Evolutionary conservation across 257 asterid species (phyloP).

Genomic region (Linderniella brevidens): DNA sequence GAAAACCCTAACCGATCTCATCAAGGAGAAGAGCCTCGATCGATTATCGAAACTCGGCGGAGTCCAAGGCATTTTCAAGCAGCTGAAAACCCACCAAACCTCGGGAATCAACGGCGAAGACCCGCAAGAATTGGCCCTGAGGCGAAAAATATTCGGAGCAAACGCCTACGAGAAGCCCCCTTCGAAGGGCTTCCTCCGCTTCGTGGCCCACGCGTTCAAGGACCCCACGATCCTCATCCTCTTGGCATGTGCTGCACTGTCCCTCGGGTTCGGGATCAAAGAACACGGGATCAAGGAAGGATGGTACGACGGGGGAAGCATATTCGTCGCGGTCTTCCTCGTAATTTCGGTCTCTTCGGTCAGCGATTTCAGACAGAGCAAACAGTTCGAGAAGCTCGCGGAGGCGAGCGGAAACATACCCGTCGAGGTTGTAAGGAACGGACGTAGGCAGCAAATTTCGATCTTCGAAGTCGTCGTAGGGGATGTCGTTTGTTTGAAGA

Average conservation of each 20-base stretch:
- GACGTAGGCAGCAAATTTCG: slow-evolving; percentile 6
- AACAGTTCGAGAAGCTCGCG: slow-evolving; percentile 9
- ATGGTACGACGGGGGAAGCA: slow-evolving; percentile 19
- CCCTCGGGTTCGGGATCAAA: slow-evolving; percentile 17
- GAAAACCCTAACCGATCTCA: too few relatives aligned
- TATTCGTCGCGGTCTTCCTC: slow-evolving; percentile 14
- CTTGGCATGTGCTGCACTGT: slow-evolving; percentile 13
- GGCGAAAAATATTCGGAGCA: too few relatives aligned
- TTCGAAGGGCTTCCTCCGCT: slow-evolving; percentile 4
- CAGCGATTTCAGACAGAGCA: slow-evolving; percentile 12
- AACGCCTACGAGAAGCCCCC: too few relatives aligned
- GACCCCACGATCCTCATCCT: slow-evolving; percentile 13
- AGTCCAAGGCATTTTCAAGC: too few relatives aligned
- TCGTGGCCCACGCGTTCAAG: slow-evolving; percentile 11
- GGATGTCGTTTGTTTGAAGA: slow-evolving; percentile 9
- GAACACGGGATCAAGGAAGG: slow-evolving; percentile 13
- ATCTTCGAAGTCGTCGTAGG: slow-evolving; percentile 11
- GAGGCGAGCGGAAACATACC: slow-evolving; percentile 6
- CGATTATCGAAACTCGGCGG: too few relatives aligned
- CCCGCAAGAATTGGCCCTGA: too few relatives aligned
- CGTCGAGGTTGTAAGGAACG: slow-evolving; percentile 10
- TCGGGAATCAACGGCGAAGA: too few relatives aligned
- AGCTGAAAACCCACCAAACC: too few relatives aligned
- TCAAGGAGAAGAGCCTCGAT: too few relatives aligned
- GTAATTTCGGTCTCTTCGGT: slow-evolving; percentile 13